These are phyloP conservation scores for Takashimella tepidaria DNA, from an alignment of 1,284 basidiomycete species.

Conservation along the genomic window DNA sequence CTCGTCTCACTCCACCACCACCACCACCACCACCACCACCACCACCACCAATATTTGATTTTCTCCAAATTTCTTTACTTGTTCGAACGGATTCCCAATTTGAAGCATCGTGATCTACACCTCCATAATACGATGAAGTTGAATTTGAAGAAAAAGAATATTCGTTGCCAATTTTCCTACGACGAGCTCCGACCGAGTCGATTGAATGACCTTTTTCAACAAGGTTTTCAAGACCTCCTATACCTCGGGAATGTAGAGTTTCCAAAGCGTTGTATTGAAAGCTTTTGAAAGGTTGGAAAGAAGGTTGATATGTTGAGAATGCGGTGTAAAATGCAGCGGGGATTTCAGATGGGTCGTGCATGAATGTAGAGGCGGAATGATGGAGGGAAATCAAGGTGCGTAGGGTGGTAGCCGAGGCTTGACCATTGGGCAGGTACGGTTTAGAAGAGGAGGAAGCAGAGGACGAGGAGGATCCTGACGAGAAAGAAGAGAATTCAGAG, in stretches of 20 bases:
- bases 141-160: neutral
- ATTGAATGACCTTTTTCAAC: conserved; percentile 2
- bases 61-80: conserved; percentile 7
- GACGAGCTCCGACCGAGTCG: neutral
- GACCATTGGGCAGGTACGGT: conserved; percentile 11
- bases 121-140: neutral
- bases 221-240: neutral
- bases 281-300: conserved; percentile 15
- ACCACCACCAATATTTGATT: no score
- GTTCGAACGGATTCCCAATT: conserved; percentile 2
- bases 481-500: no score
- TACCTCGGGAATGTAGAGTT: neutral
- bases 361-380: conserved; percentile 40
- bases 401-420: conserved; percentile 23
- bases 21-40: no score
- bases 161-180: neutral
- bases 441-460: neutral
- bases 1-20: no score
- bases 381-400: conserved; percentile 38
- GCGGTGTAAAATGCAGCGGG: conserved; percentile 31
- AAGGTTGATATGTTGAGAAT: conserved; percentile 19
- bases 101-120: conserved; percentile 1
- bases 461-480: neutral
- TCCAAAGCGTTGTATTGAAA: conserved; percentile 2
- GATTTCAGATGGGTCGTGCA: conserved; percentile 31